A percentile compares a stretch with the other conserved stretches of the same genome.
phyloP scores from a whole-genome alignment of 441 rosid genomes.

The Jatropha multifida region DNA sequence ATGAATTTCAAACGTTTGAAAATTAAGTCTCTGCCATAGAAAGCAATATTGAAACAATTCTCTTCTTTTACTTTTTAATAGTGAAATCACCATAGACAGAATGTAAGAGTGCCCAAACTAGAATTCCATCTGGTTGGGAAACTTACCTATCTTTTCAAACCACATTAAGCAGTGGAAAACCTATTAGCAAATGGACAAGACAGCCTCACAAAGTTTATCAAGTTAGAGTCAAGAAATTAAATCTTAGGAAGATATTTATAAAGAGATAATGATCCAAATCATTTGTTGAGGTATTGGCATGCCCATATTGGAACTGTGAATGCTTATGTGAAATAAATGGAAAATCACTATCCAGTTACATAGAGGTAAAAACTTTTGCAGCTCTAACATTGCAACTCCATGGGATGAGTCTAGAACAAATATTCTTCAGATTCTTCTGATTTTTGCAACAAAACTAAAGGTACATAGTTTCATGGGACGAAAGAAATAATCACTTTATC shows the following conservation, averaged over 20 bases:
- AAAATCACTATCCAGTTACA: background rate
- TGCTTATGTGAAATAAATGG: background rate
- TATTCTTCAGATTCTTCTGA: background rate
- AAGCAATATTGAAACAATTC: background rate
- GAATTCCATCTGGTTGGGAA: background rate
- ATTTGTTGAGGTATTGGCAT: background rate
- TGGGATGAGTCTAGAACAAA: constrained; percentile 8
- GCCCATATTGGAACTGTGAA: background rate
- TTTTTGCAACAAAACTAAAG: background rate
- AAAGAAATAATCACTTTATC: background rate
- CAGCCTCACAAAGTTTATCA: background rate
- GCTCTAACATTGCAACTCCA: background rate
- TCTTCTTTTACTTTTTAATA: background rate
- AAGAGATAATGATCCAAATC: background rate
- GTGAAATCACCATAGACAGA: background rate
- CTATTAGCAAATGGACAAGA: background rate
- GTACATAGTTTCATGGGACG: background rate
- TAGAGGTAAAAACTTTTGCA: constrained; percentile 2
- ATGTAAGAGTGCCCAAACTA: constrained; percentile 2
- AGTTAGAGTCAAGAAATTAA: background rate
- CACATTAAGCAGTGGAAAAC: background rate
- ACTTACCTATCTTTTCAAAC: background rate
- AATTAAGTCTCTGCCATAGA: background rate
- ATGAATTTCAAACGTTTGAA: background rate
- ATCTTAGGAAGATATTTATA: background rate